A percentile compares a stretch with the other conserved stretches of the same genome.
Evolutionary conservation across 805 yeast genomes (phyloP).

Genomic region (Barnettozyma botsteinii): DNA sequence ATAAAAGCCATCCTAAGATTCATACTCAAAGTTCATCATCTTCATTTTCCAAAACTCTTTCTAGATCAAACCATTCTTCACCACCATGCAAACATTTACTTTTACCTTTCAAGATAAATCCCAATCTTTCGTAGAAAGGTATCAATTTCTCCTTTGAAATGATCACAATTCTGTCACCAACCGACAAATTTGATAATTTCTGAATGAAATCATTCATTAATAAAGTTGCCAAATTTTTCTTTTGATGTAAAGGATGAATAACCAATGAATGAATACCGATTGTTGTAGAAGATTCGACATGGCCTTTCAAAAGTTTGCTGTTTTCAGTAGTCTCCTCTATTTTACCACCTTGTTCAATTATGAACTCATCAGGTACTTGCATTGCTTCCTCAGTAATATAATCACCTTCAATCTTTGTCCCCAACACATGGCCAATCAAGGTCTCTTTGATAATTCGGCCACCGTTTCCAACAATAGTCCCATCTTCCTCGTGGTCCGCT

Average conservation of each 20-base stretch:
- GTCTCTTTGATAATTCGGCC: conserved; percentile 45
- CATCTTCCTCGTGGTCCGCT: conserved; percentile 26
- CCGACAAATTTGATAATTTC: conserved; percentile 78
- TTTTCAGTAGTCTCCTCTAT: conserved; percentile 13
- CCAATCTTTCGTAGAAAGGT: conserved; percentile 76
- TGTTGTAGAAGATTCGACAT: conserved; percentile 64
- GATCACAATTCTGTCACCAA: conserved; percentile 71
- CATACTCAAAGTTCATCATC: too few relatives aligned
- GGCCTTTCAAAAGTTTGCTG: conserved; percentile 48
- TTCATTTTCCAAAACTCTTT: conserved; percentile 34
- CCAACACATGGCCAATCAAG: conserved; percentile 74
- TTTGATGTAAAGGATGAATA: conserved; percentile 71
- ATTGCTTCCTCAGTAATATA: conserved; percentile 53
- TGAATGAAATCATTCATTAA: conserved; percentile 86
- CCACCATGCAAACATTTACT: conserved; percentile 56
- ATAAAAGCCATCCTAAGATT: too few relatives aligned
- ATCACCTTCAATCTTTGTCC: conserved; percentile 57
- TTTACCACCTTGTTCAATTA: conserved; percentile 13
- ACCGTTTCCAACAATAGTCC: conserved; percentile 24
- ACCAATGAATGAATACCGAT: conserved; percentile 83
- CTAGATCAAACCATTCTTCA: conserved; percentile 56
- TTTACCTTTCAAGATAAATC: conserved; percentile 66
- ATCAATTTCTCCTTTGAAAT: conserved; percentile 65
- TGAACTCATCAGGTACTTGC: conserved; percentile 43
- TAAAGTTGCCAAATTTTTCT: conserved; percentile 76